phyloP scores from a whole-genome alignment of 139 green algal species.

The Chlamydomonas sp. region DNA sequence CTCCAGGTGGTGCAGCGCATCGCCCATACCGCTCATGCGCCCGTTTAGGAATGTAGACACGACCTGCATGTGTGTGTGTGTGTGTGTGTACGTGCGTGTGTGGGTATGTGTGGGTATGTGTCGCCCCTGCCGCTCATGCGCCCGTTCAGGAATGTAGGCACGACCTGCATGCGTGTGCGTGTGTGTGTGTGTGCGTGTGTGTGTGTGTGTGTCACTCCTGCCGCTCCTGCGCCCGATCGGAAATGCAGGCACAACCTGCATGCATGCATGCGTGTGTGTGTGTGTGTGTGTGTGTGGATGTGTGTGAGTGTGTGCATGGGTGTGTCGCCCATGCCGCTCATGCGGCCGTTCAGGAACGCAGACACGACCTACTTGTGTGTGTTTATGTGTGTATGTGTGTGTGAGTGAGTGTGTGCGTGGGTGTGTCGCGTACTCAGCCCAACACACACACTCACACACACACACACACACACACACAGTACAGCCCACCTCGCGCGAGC shows the following conservation, averaged over 20 bases:
- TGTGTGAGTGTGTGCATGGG: too few species aligned
- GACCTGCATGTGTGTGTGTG: conserved; percentile 33
- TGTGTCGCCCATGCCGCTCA: conserved; percentile 72
- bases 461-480: too few species aligned
- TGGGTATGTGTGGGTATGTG: not conserved
- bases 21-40: conserved; percentile 61
- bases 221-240: not conserved
- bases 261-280: too few species aligned
- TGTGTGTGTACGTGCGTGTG: not conserved
- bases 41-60: conserved; percentile 47
- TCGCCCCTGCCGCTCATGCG: not conserved
- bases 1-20: conserved; percentile 63
- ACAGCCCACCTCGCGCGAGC: conserved; percentile 47
- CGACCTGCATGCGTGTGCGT: not conserved
- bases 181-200: conserved; percentile 2
- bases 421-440: too few species aligned
- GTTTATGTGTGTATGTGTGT: not conserved
- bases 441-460: too few species aligned
- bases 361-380: conserved; percentile 39
- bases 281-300: too few species aligned
- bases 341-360: conserved; percentile 47
- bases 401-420: not conserved
- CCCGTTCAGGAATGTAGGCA: not conserved
- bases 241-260: conserved; percentile 1
- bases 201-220: not conserved